phyloP scores from a whole-genome alignment of 2,329 filamentous ascomycete species.

The Botrytis galanthina region DNA sequence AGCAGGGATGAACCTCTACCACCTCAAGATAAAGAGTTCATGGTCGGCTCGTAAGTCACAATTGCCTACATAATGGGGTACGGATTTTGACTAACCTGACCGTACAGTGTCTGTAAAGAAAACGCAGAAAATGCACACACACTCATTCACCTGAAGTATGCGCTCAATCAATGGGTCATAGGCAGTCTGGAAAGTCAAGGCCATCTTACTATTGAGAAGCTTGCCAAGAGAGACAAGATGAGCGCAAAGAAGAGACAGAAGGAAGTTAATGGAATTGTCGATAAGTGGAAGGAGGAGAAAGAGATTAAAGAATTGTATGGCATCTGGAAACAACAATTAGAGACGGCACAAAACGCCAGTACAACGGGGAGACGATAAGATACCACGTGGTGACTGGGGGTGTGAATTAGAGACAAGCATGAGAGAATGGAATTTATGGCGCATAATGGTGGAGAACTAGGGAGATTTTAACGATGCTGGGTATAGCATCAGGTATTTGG shows the following conservation, averaged over 20 bases:
- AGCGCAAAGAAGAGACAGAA: constrained; percentile 57
- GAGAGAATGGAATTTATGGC: not conserved
- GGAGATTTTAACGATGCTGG: not conserved
- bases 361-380: constrained; percentile 11
- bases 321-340: constrained; percentile 64
- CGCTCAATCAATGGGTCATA: constrained; percentile 70
- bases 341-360: constrained; percentile 42
- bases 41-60: constrained; percentile 48
- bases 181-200: constrained; percentile 58
- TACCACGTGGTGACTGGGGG: not conserved
- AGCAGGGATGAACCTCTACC: constrained; percentile 48
- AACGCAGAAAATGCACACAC: constrained; percentile 70
- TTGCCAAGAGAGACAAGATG: constrained; percentile 61
- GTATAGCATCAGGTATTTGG: not conserved
- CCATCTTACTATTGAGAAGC: constrained; percentile 54
- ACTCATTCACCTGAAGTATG: constrained; percentile 72
- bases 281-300: constrained; percentile 58
- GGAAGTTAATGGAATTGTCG: constrained; percentile 62
- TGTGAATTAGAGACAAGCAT: not conserved
- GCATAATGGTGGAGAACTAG: not conserved
- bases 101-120: constrained; percentile 50
- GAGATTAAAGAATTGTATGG: constrained; percentile 61
- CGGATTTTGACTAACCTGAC: constrained; percentile 29
- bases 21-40: constrained; percentile 47
- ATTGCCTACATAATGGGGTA: not conserved